Conservation (phyloP, 805 yeast genomes). For the Yamadazyma scolyti region DNA sequence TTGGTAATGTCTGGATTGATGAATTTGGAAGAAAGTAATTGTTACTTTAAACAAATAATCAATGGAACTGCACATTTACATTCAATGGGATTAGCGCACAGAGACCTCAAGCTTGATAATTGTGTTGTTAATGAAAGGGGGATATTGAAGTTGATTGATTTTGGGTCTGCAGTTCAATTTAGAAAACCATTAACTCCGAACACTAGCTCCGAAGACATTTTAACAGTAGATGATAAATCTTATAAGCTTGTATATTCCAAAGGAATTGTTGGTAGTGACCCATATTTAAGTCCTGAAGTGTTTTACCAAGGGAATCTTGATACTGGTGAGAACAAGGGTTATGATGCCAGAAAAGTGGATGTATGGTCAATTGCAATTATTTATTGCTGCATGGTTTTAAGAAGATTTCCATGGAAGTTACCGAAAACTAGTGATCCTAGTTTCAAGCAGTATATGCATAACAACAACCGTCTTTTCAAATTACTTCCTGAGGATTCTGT, state of each 20-base stretch:
- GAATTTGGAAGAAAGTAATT: constrained; percentile 64
- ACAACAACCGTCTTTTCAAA: constrained; percentile 54
- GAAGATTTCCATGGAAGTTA: constrained; percentile 93
- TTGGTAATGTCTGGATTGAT: constrained; percentile 86
- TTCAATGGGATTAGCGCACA: constrained; percentile 80
- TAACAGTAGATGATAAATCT: constrained; percentile 31
- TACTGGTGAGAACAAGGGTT: constrained; percentile 26
- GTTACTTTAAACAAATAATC: constrained; percentile 80
- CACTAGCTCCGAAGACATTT: constrained; percentile 10
- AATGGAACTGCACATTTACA: constrained; percentile 77
- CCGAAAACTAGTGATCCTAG: constrained; percentile 78
- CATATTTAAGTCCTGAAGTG: constrained; percentile 93
- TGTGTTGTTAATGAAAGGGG: constrained; percentile 81
- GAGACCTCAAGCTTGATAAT: constrained; percentile 90
- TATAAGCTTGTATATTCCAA: constrained; percentile 57
- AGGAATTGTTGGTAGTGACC: constrained; percentile 95
- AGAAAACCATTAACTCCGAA: constrained; percentile 42
- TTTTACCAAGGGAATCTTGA: constrained; percentile 32
- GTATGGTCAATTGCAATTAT: constrained; percentile 94
- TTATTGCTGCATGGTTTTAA: constrained; percentile 82
- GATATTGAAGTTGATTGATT: constrained; percentile 81
- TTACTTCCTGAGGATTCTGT: constrained; percentile 69
- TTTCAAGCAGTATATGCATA: constrained; percentile 55
- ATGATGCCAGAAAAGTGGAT: constrained; percentile 87
- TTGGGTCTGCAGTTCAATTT: constrained; percentile 88